Evolutionary conservation across 2,329 filamentous ascomycete species (phyloP), one percentile per base, ranked within the genome.

Genomic region (Emergomyces orientalis): DNA sequence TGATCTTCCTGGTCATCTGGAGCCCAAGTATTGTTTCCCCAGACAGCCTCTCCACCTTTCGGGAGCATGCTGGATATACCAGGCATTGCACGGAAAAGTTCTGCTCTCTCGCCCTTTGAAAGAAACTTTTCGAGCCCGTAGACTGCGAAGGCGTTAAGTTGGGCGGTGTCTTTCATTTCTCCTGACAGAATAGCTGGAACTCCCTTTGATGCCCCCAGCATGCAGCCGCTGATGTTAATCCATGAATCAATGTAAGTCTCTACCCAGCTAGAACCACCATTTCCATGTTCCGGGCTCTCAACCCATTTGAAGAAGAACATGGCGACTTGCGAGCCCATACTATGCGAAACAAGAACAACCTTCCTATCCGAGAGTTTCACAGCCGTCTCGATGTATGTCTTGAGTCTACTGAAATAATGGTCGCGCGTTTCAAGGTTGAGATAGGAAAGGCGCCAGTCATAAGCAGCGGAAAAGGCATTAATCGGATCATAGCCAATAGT

Each of bases 181-280:
- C 94, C 94, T 0, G 92, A 97, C 1, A 99, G 80, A 0, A 97
- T 84, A 0, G 94, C 93, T 0, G 94, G 90, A 43, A 97, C 78
- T 63, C 89, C 93, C 77, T 99, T 99, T 63, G 91, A 81, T 1
- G 94, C 91, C 17, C 94, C 94, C 6, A 99, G 86, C 93, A 99
- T 97, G 76, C 93, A 99, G 6, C 94, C 94, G 68, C 89, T 94
- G 70, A 99, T 91, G 74, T 99, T 99, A 79, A 99, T 95, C 92
- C 95, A 99, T 2, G 90, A 89, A 67, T 95, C 94, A 60, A 99
- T 81, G 71, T 97, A 84, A 22, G 83, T 84, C 64, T 99, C 92
- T 0, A 99, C 93, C 94, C 94, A 99, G 61, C 86, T 83, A 45
- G 87, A 82, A 1, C 94, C 93, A 1, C 91, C 93, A 25, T 86